Percentiles rank a stretch among this genome's conserved stretches.
Conservation (phyloP, 2,329 filamentous ascomycete species). For the Davidsoniella neocaledoniae region DNA sequence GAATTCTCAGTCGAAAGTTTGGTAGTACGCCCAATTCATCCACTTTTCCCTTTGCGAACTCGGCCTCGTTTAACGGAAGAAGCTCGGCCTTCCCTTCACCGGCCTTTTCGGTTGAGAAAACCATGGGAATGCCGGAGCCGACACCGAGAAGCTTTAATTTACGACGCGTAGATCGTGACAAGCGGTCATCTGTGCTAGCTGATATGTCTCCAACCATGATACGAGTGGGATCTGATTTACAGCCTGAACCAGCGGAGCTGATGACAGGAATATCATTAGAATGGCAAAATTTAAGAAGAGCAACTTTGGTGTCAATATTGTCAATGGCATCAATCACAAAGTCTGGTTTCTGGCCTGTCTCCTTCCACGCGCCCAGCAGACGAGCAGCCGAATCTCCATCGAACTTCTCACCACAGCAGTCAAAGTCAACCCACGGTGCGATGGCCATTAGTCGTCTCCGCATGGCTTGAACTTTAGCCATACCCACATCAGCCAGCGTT, state of each 20-base stretch:
- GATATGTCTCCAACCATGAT: constrained; percentile 88
- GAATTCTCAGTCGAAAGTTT: constrained; percentile 85
- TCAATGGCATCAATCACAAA: constrained; percentile 97
- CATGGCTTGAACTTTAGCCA: constrained; percentile 77
- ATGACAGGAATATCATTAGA: constrained; percentile 65
- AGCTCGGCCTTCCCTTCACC: constrained; percentile 83
- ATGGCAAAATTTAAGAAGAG: constrained; percentile 74
- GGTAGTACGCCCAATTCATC: constrained; percentile 76
- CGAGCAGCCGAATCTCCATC: constrained; percentile 45
- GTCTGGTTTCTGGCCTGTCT: constrained; percentile 42
- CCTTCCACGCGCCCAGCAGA: constrained; percentile 51
- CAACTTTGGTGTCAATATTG: constrained; percentile 94
- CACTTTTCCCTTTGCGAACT: constrained; percentile 72
- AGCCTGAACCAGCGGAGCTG: constrained; percentile 90
- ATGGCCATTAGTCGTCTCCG: constrained; percentile 67
- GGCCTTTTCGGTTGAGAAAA: constrained; percentile 82
- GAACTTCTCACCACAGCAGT: constrained; percentile 74
- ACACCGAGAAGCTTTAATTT: constrained; percentile 64
- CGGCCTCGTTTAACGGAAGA: constrained; percentile 71
- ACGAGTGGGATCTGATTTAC: constrained; percentile 71
- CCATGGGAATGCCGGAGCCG: constrained; percentile 70
- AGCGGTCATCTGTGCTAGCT: constrained; percentile 67
- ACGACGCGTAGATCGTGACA: constrained; percentile 71
- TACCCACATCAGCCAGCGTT: constrained; percentile 83
- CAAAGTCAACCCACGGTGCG: constrained; percentile 80